Evolutionary conservation across 345 rosid genomes (phyloP), one percentile per base, ranked within the genome.

Genomic region (Diplotaxis tenuifolia): DNA sequence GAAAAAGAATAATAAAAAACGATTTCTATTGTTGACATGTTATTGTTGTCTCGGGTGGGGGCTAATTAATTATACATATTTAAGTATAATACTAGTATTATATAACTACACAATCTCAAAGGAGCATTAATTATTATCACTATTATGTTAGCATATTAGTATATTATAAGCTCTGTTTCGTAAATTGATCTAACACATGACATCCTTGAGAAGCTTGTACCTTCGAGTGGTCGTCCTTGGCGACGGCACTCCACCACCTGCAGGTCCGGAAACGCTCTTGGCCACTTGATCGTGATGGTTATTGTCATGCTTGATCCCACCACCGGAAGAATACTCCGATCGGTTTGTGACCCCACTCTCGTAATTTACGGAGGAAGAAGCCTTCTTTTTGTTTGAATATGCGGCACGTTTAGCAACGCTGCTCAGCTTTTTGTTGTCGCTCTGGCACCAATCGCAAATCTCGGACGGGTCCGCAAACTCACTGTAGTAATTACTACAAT

Each of bases 141-240:
- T 45, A 45, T n/a, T n/a, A n/a, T 42, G n/a, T n/a, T n/a, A 14
- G 49, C 49, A 40, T 42, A 42, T 42, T 14, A 42, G 14, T 52
- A 55, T 40, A 40, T 42, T 20, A 65, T 8, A 40, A 61, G 50
- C 6, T 12, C 29, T 59, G 6, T 66, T 27, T 3, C 5, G 25
- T 5, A 21, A 32, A 16, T 18, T 9, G 57, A 25, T 6, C 31
- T 73, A 90, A 57, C 94, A 89, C 97, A 89, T 88, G 73, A 93
- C 98, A 75, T 93, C 98, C 85, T 93, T 93, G 79, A 93, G 98
- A 58, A 93, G 97, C 96, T 93, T 93, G 86, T 91, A 93, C 95
- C 97, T 91, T 74, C 96, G 87, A 1, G 97, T 85, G 5, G 92
- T 75, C 1, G 97, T 75, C 80, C 90, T 75, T 0, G 98, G 97